Percentiles rank a stretch among this genome's conserved stretches.
phyloP scores from a whole-genome alignment of 169 alveolate species.

The Pseudocohnilembus persalinus region DNA sequence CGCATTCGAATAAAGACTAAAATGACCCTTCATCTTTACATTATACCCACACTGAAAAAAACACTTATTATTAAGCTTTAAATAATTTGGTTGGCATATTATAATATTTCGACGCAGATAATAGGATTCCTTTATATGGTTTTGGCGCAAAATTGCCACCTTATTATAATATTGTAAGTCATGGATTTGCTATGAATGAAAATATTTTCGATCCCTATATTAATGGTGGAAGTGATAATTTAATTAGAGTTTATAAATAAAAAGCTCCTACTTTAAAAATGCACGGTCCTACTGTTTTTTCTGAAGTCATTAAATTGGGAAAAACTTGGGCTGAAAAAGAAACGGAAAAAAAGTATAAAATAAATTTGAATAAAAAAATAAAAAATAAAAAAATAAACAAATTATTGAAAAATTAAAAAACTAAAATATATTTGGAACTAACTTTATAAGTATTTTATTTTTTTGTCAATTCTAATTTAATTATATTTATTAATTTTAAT shows the following conservation, averaged over 20 bases:
- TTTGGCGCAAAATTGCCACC: constrained; percentile 81
- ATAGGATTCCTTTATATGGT: constrained; percentile 80
- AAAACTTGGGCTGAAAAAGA: constrained; percentile 55
- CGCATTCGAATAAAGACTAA: constrained; percentile 73
- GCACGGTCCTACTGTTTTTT: constrained; percentile 78
- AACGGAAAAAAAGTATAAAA: constrained; percentile 41
- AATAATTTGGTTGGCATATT: constrained; percentile 68
- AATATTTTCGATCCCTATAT: constrained; percentile 79
- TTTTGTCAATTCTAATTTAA: too few relatives aligned
- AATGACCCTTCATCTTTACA: constrained; percentile 55
- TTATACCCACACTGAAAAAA: constrained; percentile 29
- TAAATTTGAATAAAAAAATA: background rate
- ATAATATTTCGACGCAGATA: constrained; percentile 76
- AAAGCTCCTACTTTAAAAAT: constrained; percentile 47
- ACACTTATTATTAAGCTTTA: constrained; percentile 73
- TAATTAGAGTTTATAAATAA: constrained; percentile 53
- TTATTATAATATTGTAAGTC: constrained; percentile 53
- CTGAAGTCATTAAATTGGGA: constrained; percentile 52
- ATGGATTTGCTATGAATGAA: constrained; percentile 83
- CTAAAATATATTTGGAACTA: too few relatives aligned
- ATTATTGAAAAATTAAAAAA: too few relatives aligned
- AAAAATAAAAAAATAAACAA: too few relatives aligned
- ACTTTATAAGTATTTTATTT: too few relatives aligned
- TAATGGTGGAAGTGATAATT: constrained; percentile 62
- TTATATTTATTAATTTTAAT: too few relatives aligned